Percentiles rank a stretch among this genome's conserved stretches.
These are phyloP conservation scores for Lycium ferocissimum DNA, from an alignment of 257 asterid genomes.

Conservation along the genomic window DNA sequence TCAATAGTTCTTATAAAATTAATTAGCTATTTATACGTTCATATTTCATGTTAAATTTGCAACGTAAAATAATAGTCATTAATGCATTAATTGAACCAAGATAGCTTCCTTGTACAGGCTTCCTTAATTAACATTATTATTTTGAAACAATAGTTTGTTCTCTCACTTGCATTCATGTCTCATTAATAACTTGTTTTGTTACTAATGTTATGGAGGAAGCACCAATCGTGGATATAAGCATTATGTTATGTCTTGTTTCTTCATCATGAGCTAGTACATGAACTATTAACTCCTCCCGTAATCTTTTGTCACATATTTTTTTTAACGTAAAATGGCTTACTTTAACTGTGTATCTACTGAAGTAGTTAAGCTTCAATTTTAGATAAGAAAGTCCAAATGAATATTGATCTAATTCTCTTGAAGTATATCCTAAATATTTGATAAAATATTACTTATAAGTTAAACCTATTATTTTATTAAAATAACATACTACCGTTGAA, in stretches of 20 bases:
- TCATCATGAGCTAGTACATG: background rate
- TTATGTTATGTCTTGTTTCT: background rate
- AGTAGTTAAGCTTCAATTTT: too few relatives aligned
- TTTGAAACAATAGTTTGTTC: background rate
- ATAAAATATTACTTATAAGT: too few relatives aligned
- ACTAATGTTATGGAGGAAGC: background rate
- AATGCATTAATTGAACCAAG: conserved; percentile 15
- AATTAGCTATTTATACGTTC: background rate
- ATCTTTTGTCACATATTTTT: background rate
- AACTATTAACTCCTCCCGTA: background rate
- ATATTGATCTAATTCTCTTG: too few relatives aligned
- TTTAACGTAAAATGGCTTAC: too few relatives aligned
- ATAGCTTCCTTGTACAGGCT: background rate
- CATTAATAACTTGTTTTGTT: background rate
- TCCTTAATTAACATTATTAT: conserved; percentile 12
- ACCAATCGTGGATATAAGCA: background rate
- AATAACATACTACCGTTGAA: too few relatives aligned
- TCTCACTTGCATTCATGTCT: conserved; percentile 1
- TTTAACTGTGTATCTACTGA: too few relatives aligned
- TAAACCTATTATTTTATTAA: too few relatives aligned
- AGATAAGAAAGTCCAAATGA: too few relatives aligned
- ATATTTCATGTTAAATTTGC: background rate
- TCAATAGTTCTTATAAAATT: background rate
- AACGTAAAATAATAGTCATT: background rate
- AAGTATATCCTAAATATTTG: too few relatives aligned